Base-by-base conservation (phyloP, 2,329 filamentous ascomycete species). In the Pseudogymnoascus destructans region DNA sequence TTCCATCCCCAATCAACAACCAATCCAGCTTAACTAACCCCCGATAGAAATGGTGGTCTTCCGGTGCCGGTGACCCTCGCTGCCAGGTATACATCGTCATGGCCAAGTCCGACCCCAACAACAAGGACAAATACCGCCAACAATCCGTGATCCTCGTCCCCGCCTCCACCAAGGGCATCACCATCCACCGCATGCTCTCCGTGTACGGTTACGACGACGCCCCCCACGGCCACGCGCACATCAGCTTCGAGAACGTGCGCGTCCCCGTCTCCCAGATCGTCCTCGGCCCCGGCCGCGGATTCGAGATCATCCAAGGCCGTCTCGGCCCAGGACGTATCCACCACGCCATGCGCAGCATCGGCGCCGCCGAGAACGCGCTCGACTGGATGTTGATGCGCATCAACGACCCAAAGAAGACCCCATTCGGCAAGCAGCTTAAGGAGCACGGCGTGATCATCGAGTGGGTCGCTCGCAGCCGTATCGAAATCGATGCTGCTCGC, bases 121-220 rank as follows among this genome's bases (percentile, higher is more conserved):
- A 95, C 76, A 73, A 78, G 63, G 84, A 91, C 70, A 75, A 83
- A 19, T 95, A 97, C 79, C 81, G 81, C 68, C 91, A 96, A 70
- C 93, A 97, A 73, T 96, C 90, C 23, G 91, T 98, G 62, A 81
- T 97, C 55, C 78, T 97, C 25, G 93, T 97, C 13, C 89, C 91
- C 1, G 82, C 87, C 15, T 77, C 81, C 63, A 84, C 87, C 1
- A 86, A 87, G 17, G 93, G 93, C 59, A 86, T 97, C 68, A 95
- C 84, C n/a, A 85, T 97, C 66, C 81, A 95, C 73, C 85, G 93
- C 65, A 95, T 96, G 89, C 77, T 98, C 58, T 86, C 79, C 56
- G 92, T 97, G 63, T 95, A 95, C 73, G 93, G 93, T 59, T 97
- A 90, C 74, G 93, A 97, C 71, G 93, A 98, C 67, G 93, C 93